Conservation (phyloP, 495 filamentous ascomycete genomes). For the Podospora sp. region DNA sequence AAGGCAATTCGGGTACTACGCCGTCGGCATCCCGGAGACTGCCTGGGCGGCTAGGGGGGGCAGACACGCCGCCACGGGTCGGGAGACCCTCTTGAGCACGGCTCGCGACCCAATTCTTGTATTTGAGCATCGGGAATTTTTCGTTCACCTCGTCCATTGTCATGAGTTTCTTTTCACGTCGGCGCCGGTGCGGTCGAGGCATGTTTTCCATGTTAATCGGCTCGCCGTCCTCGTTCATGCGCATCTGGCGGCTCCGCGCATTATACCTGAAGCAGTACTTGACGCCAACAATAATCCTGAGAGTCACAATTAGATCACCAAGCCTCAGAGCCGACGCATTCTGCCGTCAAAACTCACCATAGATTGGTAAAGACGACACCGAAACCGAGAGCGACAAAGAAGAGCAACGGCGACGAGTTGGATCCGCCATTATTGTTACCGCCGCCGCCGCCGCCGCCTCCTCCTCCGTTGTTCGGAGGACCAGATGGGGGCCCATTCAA, state of each 20-base stretch:
- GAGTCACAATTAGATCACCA: slow-evolving; percentile 33
- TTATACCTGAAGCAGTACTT: slow-evolving; percentile 99
- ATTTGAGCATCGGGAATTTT: slow-evolving; percentile 91
- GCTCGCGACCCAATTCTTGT: slow-evolving; percentile 88
- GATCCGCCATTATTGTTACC: slow-evolving; percentile 34
- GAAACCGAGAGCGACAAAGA: slow-evolving; percentile 96
- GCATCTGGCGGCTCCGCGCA: slow-evolving; percentile 80
- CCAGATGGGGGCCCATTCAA: slow-evolving; percentile 18
- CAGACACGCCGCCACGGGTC: slow-evolving; percentile 80
- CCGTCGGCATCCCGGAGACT: slow-evolving; percentile 67
- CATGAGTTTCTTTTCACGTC: slow-evolving; percentile 97
- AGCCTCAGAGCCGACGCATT: slow-evolving; percentile 19
- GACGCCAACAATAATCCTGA: slow-evolving; percentile 98
- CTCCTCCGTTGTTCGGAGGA: background rate
- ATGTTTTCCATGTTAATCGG: slow-evolving; percentile 82
- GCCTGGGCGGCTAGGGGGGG: slow-evolving; percentile 67
- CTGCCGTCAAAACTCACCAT: slow-evolving; percentile 64
- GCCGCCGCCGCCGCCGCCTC: background rate
- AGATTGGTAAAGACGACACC: slow-evolving; percentile 98
- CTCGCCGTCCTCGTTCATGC: slow-evolving; percentile 82
- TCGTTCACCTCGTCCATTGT: slow-evolving; percentile 98
- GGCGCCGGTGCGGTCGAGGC: slow-evolving; percentile 75
- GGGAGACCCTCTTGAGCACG: slow-evolving; percentile 83
- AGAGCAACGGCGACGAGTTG: slow-evolving; percentile 90
- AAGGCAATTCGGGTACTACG: slow-evolving; percentile 45